phyloP scores from a whole-genome alignment of 2,329 filamentous ascomycete species.

The Ophiocordyceps camponoti-saundersi region DNA sequence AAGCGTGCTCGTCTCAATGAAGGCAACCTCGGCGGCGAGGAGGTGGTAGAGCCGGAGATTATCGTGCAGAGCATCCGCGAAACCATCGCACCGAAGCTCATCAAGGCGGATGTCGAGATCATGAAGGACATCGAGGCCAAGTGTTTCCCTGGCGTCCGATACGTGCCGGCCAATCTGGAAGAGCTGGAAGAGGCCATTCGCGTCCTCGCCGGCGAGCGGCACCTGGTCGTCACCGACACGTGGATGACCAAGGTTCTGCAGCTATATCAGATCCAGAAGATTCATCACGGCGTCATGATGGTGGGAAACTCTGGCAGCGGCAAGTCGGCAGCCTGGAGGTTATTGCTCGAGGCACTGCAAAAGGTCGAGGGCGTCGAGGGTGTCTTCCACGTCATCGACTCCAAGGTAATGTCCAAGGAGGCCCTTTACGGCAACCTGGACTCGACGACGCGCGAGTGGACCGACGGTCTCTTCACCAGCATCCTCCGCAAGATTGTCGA shows the following conservation, averaged over 20 bases:
- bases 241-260: conserved; percentile 98
- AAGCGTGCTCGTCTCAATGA: conserved; percentile 65
- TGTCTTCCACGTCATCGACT: conserved; percentile 93
- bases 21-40: conserved; percentile 44
- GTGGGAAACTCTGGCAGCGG: conserved; percentile 94
- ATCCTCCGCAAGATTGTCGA: conserved; percentile 97
- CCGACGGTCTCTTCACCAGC: conserved; percentile 93
- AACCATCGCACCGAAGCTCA: conserved; percentile 94
- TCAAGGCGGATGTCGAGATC: conserved; percentile 76
- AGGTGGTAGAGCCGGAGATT: conserved; percentile 82
- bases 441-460: conserved; percentile 96
- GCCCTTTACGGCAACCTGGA: conserved; percentile 90
- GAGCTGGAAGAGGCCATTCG: conserved; percentile 68
- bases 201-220: conserved; percentile 65
- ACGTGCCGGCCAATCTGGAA: conserved; percentile 74
- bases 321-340: conserved; percentile 90
- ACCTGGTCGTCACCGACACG: conserved; percentile 76
- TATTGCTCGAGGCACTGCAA: conserved; percentile 79
- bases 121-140: conserved; percentile 71
- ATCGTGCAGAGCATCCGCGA: conserved; percentile 97
- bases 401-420: conserved; percentile 99
- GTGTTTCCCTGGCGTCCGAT: conserved; percentile 85
- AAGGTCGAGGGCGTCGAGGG: conserved; percentile 84
- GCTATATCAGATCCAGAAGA: conserved; percentile 91
- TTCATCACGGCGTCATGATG: conserved; percentile 99